Conservation (phyloP, 352 stramenopile genomes). For the Globisporangium carolinianum region DNA sequence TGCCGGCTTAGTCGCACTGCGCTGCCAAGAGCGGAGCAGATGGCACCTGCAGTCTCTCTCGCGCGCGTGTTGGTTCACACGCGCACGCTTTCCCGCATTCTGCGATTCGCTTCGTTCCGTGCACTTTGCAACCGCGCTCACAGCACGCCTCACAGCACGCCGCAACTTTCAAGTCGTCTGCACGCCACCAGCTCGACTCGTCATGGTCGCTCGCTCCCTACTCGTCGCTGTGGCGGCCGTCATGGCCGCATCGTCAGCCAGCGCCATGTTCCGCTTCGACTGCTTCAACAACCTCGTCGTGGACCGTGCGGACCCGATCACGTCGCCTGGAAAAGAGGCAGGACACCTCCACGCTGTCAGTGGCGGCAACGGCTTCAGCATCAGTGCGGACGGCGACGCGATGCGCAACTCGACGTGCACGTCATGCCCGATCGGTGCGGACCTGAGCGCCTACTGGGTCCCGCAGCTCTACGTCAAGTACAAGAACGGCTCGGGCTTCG, state of each 20-base stretch:
- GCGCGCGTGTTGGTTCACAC: no score
- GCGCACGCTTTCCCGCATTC: neutral
- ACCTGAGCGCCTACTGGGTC: constrained; percentile 48
- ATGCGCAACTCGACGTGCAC: constrained; percentile 40
- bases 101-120: neutral
- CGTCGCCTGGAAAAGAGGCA: constrained; percentile 16
- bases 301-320: constrained; percentile 41
- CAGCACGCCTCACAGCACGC: neutral
- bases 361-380: constrained; percentile 45
- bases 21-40: no score
- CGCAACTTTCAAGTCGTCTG: no score
- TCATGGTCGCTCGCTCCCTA: neutral
- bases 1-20: no score
- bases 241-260: neutral
- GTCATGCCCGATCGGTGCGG: constrained; percentile 38
- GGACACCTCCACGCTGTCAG: constrained; percentile 37
- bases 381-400: constrained; percentile 22
- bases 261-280: constrained; percentile 38
- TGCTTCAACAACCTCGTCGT: constrained; percentile 54
- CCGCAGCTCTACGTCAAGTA: constrained; percentile 43
- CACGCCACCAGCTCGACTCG: neutral
- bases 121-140: neutral
- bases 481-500: constrained; percentile 49
- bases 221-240: neutral
- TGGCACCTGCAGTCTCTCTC: no score